Evolutionary conservation across 352 stramenopile species (phyloP), one percentile per base, ranked within the genome.

Genomic region (Globisporangium cederbergense): DNA sequence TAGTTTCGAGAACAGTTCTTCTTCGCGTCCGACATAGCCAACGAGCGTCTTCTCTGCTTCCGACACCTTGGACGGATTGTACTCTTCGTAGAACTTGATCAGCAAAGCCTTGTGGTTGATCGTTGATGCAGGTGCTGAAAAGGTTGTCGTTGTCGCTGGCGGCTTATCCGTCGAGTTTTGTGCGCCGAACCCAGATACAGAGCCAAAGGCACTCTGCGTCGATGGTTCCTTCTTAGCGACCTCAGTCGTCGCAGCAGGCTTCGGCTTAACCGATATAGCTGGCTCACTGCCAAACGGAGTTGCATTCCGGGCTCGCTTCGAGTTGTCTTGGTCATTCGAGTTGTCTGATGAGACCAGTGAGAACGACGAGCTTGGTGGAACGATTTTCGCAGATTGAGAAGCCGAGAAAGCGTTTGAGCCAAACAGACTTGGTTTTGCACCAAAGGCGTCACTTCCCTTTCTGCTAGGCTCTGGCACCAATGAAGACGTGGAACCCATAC

Each of bases 1-100:
- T 34, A 93, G 65, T 43, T 69, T 67, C 49, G 67, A 69, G 38
- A 93, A 90, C 57, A 93, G 65, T 9, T 79, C 68, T 62, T 86
- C 69, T 68, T 93, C 83, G 10, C 72, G 76, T 28, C 79, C 83
- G 45, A 75, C 74, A 51, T 80, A 91, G 28, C 83, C 76, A 42
- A 45, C 59, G 47, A 91, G 46, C 20, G 71, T 78, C 59, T 88
- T 90, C 18, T 88, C 78, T 10, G 77, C 77, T 60, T 75, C 67
- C 11, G 50, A 57, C 46, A 71, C 54, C 65, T 89, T 89, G 4
- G 71, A 59, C 2, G 74, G 65, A 60, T 91, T 91, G 69, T 85
- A 71, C 34, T 81, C 75, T 68, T 79, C 71, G 53, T 91, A 93
- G 53, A 93, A 93, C 18, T 74, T 81, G 49, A 75, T 50, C 22